A percentile compares a stretch with the other conserved stretches of the same genome.
Evolutionary conservation across 305 asterid species (phyloP).

Genomic region (Stenogyne calaminthoides): DNA sequence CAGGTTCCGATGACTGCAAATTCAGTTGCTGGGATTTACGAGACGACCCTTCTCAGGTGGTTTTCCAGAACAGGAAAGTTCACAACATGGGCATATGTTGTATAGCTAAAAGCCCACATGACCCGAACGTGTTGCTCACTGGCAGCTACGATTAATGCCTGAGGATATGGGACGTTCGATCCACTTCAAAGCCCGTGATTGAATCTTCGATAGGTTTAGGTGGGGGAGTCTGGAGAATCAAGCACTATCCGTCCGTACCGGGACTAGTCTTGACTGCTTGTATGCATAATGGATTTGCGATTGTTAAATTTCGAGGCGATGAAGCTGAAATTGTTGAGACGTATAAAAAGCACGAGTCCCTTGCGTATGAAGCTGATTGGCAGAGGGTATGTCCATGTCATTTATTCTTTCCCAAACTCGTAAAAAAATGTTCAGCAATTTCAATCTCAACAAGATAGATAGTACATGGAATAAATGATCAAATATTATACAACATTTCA

Average conservation of each 20-base stretch:
- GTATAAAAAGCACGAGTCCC: conserved; percentile 65
- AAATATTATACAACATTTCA: conserved; percentile 1
- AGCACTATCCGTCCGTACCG: conserved; percentile 64
- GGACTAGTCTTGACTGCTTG: conserved; percentile 77
- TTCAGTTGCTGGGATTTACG: conserved; percentile 91
- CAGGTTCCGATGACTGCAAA: conserved; percentile 95
- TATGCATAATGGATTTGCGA: conserved; percentile 90
- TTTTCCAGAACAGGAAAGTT: conserved; percentile 64
- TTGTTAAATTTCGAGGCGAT: conserved; percentile 49
- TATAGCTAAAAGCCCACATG: conserved; percentile 71
- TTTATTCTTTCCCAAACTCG: neutral
- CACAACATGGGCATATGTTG: conserved; percentile 90
- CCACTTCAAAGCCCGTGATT: conserved; percentile 54
- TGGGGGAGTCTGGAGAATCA: conserved; percentile 95
- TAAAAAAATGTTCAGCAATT: neutral
- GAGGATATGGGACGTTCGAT: conserved; percentile 87
- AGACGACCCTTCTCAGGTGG: conserved; percentile 54
- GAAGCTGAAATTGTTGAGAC: conserved; percentile 54
- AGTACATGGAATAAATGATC: neutral
- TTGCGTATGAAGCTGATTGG: conserved; percentile 99
- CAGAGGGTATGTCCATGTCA: conserved; percentile 41
- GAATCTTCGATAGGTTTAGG: conserved; percentile 62
- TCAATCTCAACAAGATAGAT: neutral
- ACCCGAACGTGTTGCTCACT: conserved; percentile 64
- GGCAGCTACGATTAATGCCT: conserved; percentile 88